Base-by-base conservation (phyloP, 176 grass and related monocot species). In the Poa pratensis region DNA sequence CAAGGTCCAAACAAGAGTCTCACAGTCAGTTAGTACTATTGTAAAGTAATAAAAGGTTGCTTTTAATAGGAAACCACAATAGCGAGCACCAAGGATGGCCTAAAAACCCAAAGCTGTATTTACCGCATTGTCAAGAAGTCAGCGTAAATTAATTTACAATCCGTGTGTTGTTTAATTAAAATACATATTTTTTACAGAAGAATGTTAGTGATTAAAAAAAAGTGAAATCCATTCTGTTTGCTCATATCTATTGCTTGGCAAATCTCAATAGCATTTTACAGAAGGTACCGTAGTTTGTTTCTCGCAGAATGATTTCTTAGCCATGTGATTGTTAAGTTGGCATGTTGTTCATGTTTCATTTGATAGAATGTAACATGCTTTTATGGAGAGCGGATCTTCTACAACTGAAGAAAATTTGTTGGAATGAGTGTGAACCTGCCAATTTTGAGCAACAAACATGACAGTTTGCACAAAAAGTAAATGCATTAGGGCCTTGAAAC, bases 291-390 rank as follows among this genome's bases (percentile, higher is more conserved):
- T 42, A 54, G 12, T 55, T 88, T 79, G 28, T 62, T 83, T 65
- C 20, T 14, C 1, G 1, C 1, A 28, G n/a, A 82, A 76, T 49
- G 18, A 30, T 26, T 77, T 14, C 19, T 62, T 78, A 53, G 17
- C 48, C 73, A 54, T 24, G 11, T 71, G 2, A 2, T 88, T 69
- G 1, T 42, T 70, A 77, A 9, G 69, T 69, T 87, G 17, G 28
- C 50, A 51, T 88, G 11, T 88, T 88, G 11, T 88, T 69, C 63
- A 62, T 78, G 16, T 78, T 71, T 53, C 53, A 20, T 88, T 69
- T 49, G 52, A 43, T 71, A 27, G 50, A 69, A 22, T 81, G 52
- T 9, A 60, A 23, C 40, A 70, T 51, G 69, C 4, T 48, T 58
- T n/a, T 39, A 7, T 71, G 40, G 65, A 24, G n/a, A 72, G 69